Evolutionary conservation across 129 eudicot genomes (phyloP).

Genomic region (Artemisia tridentata): DNA sequence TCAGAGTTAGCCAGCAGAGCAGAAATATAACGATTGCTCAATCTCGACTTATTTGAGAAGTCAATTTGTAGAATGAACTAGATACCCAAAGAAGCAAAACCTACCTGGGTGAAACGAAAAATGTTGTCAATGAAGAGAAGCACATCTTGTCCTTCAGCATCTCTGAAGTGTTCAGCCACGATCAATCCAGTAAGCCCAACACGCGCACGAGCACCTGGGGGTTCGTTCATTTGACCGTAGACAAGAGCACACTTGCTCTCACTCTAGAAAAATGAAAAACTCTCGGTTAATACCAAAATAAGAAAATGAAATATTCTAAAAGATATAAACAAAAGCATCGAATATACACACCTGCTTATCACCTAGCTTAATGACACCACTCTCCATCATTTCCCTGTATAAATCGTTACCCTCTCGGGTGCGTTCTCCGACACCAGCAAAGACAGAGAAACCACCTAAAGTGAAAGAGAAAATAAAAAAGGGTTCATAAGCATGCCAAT

Average conservation of each 20-base stretch:
- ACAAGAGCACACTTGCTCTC: constrained; percentile 99
- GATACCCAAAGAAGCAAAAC: not conserved
- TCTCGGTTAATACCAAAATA: not conserved
- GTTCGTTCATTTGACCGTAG: constrained; percentile 99
- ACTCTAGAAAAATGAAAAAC: constrained; percentile 31
- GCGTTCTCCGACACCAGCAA: constrained; percentile 98
- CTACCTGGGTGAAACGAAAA: constrained; percentile 94
- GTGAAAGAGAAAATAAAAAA: not conserved
- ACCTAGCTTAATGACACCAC: constrained; percentile 98
- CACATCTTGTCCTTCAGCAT: constrained; percentile 99
- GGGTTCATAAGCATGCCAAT: not conserved
- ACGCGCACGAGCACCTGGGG: constrained; percentile 99
- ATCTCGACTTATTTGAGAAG: not conserved
- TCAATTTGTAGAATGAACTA: not conserved
- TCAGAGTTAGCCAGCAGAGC: constrained; percentile 78
- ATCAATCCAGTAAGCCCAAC: constrained; percentile 98
- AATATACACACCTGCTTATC: constrained; percentile 67
- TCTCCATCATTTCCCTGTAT: constrained; percentile 94
- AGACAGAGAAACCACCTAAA: constrained; percentile 96
- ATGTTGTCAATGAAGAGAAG: constrained; percentile 97
- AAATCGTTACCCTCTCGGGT: constrained; percentile 97
- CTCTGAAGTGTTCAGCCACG: constrained; percentile 98
- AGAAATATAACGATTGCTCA: not conserved
- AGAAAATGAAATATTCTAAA: not conserved
- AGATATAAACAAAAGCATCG: not conserved